phyloP scores from a whole-genome alignment of 805 yeast species.

The Metschnikowia lachancei region DNA sequence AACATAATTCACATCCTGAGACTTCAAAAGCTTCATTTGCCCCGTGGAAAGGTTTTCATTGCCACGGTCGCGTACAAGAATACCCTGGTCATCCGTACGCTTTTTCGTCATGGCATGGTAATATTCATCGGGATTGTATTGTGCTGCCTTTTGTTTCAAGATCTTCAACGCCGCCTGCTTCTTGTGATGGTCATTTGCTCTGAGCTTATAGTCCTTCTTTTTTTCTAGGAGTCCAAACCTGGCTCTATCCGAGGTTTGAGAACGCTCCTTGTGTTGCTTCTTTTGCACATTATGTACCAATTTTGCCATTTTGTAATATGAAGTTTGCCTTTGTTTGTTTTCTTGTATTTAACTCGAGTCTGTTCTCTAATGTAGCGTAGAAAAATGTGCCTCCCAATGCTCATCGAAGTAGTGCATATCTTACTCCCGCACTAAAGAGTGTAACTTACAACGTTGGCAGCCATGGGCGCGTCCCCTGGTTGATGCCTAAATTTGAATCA shows the following conservation, averaged over 20 bases:
- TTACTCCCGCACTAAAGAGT: background rate
- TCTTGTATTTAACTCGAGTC: background rate
- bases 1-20: conserved; percentile 88
- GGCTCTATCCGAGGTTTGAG: conserved; percentile 75
- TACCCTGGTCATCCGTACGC: conserved; percentile 68
- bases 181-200: conserved; percentile 57
- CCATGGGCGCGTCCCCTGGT: too few relatives aligned
- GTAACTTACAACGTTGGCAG: background rate
- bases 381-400: conserved; percentile 9
- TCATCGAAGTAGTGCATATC: conserved; percentile 17
- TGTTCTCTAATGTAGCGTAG: background rate
- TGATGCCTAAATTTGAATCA: too few relatives aligned
- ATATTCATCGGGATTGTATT: conserved; percentile 90
- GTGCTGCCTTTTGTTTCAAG: conserved; percentile 66
- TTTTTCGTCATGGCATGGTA: conserved; percentile 86
- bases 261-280: conserved; percentile 92
- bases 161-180: conserved; percentile 65
- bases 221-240: conserved; percentile 86
- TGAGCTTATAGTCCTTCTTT: conserved; percentile 54
- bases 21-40: conserved; percentile 78
- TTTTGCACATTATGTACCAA: conserved; percentile 89
- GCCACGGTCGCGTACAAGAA: conserved; percentile 63
- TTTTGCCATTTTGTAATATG: conserved; percentile 54
- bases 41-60: conserved; percentile 60
- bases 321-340: background rate